A percentile compares a stretch with the other conserved stretches of the same genome.
Conservation (phyloP, 139 green algal genomes). For the Bryopsis sp. region DNA sequence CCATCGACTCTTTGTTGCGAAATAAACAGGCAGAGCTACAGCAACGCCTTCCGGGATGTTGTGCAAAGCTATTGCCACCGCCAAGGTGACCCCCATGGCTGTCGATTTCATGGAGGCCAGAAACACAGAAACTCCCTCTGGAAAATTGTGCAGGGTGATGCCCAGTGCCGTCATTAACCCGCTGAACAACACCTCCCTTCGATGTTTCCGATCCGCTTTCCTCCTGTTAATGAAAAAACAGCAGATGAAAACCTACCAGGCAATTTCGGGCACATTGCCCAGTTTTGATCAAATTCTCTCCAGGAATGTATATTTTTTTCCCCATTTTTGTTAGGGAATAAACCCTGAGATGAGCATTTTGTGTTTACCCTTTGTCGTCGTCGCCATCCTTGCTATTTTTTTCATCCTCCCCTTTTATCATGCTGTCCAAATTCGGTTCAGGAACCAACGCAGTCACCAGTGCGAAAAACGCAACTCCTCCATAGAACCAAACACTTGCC, state of each 20-base stretch:
- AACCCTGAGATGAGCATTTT: too few species aligned
- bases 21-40: conserved; percentile 88
- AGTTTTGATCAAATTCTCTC: too few species aligned
- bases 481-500: conserved; percentile 60
- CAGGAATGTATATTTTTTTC: too few species aligned
- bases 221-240: too few species aligned
- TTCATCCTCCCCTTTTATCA: too few species aligned
- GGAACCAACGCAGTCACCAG: conserved; percentile 50
- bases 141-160: conserved; percentile 84
- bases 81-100: conserved; percentile 43
- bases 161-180: conserved; percentile 65
- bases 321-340: too few species aligned
- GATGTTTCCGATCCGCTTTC: conserved; percentile 18
- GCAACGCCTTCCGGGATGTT: conserved; percentile 65
- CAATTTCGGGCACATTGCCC: too few species aligned
- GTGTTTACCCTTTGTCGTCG: too few species aligned
- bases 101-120: conserved; percentile 38
- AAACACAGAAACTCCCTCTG: conserved; percentile 38
- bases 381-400: too few species aligned
- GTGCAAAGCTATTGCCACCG: conserved; percentile 73
- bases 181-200: conserved; percentile 37
- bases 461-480: conserved; percentile 59
- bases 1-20: conserved; percentile 58
- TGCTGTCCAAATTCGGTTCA: conserved; percentile 35
- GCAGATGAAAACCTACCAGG: too few species aligned